These are phyloP conservation scores for Amaranthus tricolor DNA, from an alignment of 179 eudicot genomes.

Conservation along the genomic window DNA sequence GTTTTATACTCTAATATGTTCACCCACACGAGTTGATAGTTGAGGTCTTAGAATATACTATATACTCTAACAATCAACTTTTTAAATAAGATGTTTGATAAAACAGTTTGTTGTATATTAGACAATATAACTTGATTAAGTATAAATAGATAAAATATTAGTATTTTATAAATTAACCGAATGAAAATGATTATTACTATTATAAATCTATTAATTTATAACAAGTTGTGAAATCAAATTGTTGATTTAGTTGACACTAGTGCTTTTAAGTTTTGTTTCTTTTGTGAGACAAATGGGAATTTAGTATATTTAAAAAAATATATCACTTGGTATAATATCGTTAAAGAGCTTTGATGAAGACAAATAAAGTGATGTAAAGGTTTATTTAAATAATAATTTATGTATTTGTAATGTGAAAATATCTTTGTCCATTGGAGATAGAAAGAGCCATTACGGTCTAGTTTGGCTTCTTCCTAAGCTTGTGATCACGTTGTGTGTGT, in stretches of 20 bases:
- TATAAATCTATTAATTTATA: too few relatives aligned
- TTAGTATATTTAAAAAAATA: neutral
- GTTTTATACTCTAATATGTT: too few relatives aligned
- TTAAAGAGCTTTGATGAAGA: neutral
- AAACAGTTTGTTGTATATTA: too few relatives aligned
- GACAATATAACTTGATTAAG: too few relatives aligned
- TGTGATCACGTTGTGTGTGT: neutral
- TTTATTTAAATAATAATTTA: neutral
- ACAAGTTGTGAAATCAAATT: too few relatives aligned
- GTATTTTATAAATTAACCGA: too few relatives aligned
- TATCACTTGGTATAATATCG: neutral
- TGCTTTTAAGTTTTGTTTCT: neutral
- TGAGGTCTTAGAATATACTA: too few relatives aligned
- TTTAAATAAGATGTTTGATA: too few relatives aligned
- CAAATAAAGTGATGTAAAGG: neutral
- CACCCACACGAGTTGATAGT: too few relatives aligned
- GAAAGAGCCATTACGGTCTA: constrained; percentile 1
- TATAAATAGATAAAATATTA: too few relatives aligned
- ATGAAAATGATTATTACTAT: too few relatives aligned
- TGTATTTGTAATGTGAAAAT: neutral
- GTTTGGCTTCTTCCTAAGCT: neutral
- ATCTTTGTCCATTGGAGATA: constrained; percentile 12
- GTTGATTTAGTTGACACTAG: neutral
- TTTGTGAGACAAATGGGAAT: neutral
- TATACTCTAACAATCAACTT: too few relatives aligned